Evolutionary conservation across 2,329 filamentous ascomycete genomes (phyloP), one percentile per base, ranked within the genome.

Genomic region (Pseudogymnoascus verrucosus): DNA sequence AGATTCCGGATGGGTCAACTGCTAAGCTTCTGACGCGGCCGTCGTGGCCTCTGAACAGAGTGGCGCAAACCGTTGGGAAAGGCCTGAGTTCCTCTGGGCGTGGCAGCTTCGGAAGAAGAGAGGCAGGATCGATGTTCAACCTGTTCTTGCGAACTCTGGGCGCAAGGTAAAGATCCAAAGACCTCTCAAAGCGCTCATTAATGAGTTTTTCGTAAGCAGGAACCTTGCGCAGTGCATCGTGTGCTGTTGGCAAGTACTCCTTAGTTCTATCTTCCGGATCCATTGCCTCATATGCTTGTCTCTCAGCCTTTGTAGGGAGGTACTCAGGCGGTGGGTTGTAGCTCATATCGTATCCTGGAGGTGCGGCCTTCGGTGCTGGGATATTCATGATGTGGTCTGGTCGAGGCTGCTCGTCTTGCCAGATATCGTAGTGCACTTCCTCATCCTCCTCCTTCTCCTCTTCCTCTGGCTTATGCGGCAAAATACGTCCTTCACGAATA

Each of bases 311-410:
- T 63, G 90, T 89, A 1, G 93, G 96, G 1, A 99, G 80, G 74
- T 98, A 99, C 78, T 99, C 95, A 3, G 89, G 85, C 60, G 96
- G 95, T 23, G 95, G 95, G 76, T 98, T 96, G 75, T 99, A 98
- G 72, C 91, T 96, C 75, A 97, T 86, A 71, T 96, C 93, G 74
- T 96, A 97, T 62, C 92, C 92, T 28, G 95, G 95, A 39, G 95
- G 93, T 28, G 93, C 87, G 60, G 96, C 82, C 75, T 99, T 99
- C 4, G 95, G 95, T 1, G 95, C 93, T 14, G 95, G 90, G 63
- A 98, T 89, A 72, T 97, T 91, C 93, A 98, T 98, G 37, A 89
- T 81, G 75, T 98, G 90, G 66, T 93, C 89, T 36, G 89, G 85
- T 69, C 89, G 84, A 10, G 91, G 86, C 69, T 89, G 85, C 76